These are phyloP conservation scores for Acanthamoeba triangularis DNA, from an alignment of 208 protist species.

Conservation along the genomic window DNA sequence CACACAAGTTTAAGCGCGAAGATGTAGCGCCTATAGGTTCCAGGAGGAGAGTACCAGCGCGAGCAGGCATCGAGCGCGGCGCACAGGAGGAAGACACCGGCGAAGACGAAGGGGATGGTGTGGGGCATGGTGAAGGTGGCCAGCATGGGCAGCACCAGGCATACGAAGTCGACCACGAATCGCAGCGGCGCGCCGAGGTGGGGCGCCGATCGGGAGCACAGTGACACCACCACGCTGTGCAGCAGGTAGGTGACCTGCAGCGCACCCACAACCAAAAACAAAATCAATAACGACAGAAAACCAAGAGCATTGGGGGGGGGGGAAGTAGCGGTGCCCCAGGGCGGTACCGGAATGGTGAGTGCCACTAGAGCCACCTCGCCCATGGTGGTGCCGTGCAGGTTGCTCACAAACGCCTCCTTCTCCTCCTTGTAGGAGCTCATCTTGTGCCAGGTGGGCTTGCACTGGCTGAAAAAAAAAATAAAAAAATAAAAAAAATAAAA, in stretches of 20 bases:
- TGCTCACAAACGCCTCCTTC: conserved; percentile 64
- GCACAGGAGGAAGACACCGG: neutral
- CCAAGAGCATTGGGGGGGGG: neutral
- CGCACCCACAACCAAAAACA: neutral
- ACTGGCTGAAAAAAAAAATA: neutral
- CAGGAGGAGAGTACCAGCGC: neutral
- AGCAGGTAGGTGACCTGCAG: neutral
- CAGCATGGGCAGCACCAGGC: conserved; percentile 71
- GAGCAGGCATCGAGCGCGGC: neutral
- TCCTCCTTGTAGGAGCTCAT: neutral
- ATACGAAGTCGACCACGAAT: conserved; percentile 65
- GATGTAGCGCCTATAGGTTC: neutral
- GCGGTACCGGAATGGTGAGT: conserved; percentile 1
- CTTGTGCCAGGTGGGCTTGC: neutral
- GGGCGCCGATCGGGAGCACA: neutral
- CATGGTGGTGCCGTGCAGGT: conserved; percentile 60
- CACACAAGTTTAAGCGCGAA: neutral
- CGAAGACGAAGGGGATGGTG: neutral
- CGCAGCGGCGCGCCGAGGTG: neutral
- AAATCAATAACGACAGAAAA: conserved; percentile 7
- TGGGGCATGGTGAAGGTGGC: conserved; percentile 27
- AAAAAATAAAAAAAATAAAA: neutral
- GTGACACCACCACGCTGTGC: neutral
- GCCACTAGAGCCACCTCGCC: conserved; percentile 64
- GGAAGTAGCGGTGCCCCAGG: neutral